These are phyloP conservation scores for Ensete ventricosum DNA, from an alignment of 176 grass and related monocot genomes.

Conservation along the genomic window DNA sequence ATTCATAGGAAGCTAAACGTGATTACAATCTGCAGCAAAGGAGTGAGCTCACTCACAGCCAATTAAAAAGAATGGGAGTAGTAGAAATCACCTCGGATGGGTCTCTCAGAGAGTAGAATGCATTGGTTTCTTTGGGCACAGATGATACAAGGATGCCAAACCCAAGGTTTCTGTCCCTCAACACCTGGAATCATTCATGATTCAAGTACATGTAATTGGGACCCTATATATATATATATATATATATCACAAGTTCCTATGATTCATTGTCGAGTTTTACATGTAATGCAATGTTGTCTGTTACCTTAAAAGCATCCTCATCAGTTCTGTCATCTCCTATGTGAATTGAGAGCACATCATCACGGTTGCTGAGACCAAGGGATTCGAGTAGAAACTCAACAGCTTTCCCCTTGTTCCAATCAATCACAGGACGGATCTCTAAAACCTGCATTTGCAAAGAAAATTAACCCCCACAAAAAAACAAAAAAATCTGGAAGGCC, in stretches of 20 bases:
- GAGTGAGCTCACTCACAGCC: no score
- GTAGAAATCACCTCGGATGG: constrained; percentile 3
- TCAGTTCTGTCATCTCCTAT: constrained; percentile 84
- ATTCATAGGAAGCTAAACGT: no score
- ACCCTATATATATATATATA: no score
- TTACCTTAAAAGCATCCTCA: constrained; percentile 90
- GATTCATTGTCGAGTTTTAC: no score
- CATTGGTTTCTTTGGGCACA: constrained; percentile 21
- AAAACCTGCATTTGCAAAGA: constrained; percentile 22
- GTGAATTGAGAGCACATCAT: constrained; percentile 65
- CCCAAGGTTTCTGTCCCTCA: constrained; percentile 25
- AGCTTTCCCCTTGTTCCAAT: constrained; percentile 96
- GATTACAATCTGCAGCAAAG: no score
- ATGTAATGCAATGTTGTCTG: background rate
- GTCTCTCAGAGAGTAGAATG: constrained; percentile 12
- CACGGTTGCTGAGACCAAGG: constrained; percentile 37
- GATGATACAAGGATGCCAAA: constrained; percentile 19
- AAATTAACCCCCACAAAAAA: background rate
- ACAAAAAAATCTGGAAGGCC: background rate
- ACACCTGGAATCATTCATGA: constrained; percentile 30
- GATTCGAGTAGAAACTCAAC: constrained; percentile 84
- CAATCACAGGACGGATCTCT: constrained; percentile 84
- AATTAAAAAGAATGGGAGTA: background rate
- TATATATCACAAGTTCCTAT: no score
- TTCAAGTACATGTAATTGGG: no score